Evolutionary conservation across 352 stramenopile species (phyloP).

Genomic region (Phytophthora foliorum): DNA sequence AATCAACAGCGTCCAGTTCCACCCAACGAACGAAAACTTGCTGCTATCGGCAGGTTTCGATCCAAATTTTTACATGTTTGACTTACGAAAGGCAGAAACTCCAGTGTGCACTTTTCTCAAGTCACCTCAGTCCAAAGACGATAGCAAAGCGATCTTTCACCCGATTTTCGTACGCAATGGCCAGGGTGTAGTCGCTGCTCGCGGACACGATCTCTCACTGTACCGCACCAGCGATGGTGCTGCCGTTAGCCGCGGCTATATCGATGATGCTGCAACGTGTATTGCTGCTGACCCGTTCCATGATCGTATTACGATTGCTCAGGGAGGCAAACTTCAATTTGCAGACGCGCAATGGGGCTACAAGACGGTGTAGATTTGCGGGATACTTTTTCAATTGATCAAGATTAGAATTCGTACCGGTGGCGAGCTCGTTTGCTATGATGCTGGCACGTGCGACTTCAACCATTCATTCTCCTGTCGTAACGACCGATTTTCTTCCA

Average conservation of each 20-base stretch:
- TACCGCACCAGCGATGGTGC: slow-evolving; percentile 48
- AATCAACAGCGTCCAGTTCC: slow-evolving; percentile 70
- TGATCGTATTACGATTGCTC: slow-evolving; percentile 46
- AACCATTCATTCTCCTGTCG: slow-evolving; percentile 55
- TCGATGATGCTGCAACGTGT: slow-evolving; percentile 40
- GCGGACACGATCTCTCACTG: slow-evolving; percentile 46
- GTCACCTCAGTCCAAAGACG: slow-evolving; percentile 21
- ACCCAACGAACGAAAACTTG: slow-evolving; percentile 54
- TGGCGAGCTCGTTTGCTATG: slow-evolving; percentile 12
- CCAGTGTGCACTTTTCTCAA: slow-evolving; percentile 51
- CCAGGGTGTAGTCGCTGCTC: slow-evolving; percentile 38
- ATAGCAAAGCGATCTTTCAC: slow-evolving; percentile 56
- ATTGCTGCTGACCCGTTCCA: slow-evolving; percentile 49
- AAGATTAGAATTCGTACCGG: slow-evolving; percentile 10
- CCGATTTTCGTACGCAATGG: slow-evolving; percentile 54
- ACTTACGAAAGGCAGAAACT: slow-evolving; percentile 43
- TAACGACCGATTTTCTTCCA: slow-evolving; percentile 50
- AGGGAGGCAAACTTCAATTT: slow-evolving; percentile 34
- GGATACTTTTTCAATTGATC: slow-evolving; percentile 18
- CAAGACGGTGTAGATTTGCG: slow-evolving; percentile 5
- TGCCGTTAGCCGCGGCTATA: slow-evolving; percentile 45
- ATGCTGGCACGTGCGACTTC: slow-evolving; percentile 42
- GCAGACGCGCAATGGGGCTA: slow-evolving; percentile 38
- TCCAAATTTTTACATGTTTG: slow-evolving; percentile 56
- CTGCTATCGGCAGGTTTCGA: slow-evolving; percentile 62